Evolutionary conservation across 2,329 filamentous ascomycete species (phyloP).

Genomic region (Apiospora marii): DNA sequence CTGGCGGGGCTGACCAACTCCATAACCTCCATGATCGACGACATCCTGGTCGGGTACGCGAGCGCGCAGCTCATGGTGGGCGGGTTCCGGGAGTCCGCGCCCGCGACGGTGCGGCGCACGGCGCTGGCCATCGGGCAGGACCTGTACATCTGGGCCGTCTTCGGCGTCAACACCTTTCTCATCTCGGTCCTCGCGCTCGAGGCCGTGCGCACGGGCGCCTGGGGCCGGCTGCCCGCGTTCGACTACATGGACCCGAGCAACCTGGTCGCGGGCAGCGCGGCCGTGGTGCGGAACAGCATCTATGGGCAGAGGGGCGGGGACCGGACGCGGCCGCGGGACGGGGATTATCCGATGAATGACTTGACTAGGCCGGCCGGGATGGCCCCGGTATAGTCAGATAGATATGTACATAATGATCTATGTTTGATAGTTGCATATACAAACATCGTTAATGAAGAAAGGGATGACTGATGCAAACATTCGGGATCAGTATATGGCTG

Average conservation of each 20-base stretch:
- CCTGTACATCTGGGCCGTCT: not conserved
- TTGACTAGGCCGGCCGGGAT: too few relatives aligned
- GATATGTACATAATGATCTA: too few relatives aligned
- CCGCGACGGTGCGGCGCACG: not conserved
- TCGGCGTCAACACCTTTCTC: not conserved
- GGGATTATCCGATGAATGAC: not conserved
- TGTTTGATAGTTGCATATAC: too few relatives aligned
- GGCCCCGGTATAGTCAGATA: too few relatives aligned
- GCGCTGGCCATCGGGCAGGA: not conserved
- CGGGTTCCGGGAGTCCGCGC: not conserved
- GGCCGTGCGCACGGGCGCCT: not conserved
- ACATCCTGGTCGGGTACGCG: too few relatives aligned
- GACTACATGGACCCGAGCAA: not conserved
- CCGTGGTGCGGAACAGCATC: not conserved
- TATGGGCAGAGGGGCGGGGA: not conserved
- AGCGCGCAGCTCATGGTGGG: too few relatives aligned
- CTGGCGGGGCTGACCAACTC: too few relatives aligned
- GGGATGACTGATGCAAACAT: too few relatives aligned
- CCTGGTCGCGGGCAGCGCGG: not conserved
- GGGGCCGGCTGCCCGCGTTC: not conserved
- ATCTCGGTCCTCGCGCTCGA: not conserved
- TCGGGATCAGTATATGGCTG: too few relatives aligned
- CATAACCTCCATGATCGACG: too few relatives aligned
- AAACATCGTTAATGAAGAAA: too few relatives aligned
- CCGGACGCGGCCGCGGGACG: not conserved